Base-by-base conservation (phyloP, 1,284 basidiomycete species). In the Trichosporon coremiiforme region DNA sequence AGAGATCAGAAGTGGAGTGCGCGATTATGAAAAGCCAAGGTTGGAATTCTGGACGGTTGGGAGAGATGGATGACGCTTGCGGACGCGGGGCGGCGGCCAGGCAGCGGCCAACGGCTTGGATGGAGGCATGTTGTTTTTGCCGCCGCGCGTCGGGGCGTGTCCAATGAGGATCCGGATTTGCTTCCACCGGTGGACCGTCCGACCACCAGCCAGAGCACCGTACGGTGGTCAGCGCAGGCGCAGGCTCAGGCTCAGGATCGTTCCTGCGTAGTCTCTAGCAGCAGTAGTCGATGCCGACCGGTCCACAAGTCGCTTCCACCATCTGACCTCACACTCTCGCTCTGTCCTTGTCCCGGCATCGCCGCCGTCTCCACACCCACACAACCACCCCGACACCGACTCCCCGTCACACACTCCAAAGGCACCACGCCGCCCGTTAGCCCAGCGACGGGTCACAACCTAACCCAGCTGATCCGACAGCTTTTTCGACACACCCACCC, bases 61-160 rank as follows among this genome's bases (percentile, higher is more conserved):
- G 50, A n/a, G 35, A 25, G 22, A 1, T 31, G 35, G 57, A 62
- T 62, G 57, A 62, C 57, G 57, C 57, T 25, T 53, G 50, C 33
- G 7, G 33, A 35, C 33, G 7, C 33, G 33, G 33, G 33, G 33
- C 33, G 25, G 25, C 25, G 25, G 25, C 25, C 25, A 25, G 25
- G 25, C 33, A 35, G 33, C 33, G 33, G 33, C 33, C 33, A 35
- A 35, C 33, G 33, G 33, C 33, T 10, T 35, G 33, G 9, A 25
- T 25, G 25, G 53, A 29, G 53, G 57, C 22, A 35, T 33, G 55
- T 62, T 62, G 57, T 62, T 62, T 62, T 62, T 62, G 57, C 57
- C 57, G 57, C 57, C 57, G 50, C 50, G 50, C 20, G 50, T 20
- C 50, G 50, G 50, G 50, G 33, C 25, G 45, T 22, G 50, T 53